Evolutionary conservation across 106 monocot genomes (phyloP), one percentile per base, ranked within the genome.

Genomic region (Dendrobium officinale): DNA sequence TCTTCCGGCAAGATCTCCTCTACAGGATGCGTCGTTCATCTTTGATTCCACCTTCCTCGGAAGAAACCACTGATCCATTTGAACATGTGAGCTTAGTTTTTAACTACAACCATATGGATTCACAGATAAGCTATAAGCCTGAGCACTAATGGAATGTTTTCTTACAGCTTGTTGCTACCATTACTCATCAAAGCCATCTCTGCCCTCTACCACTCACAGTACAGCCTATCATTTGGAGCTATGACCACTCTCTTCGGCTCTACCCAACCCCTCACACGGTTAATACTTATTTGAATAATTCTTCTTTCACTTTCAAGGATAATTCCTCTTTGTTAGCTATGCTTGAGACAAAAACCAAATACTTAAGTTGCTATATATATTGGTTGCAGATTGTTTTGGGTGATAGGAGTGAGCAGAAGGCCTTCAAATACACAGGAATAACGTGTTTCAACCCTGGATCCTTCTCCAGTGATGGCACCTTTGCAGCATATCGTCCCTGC

Each of bases 391-490:
- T 99, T 81, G 95, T 99, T 45, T 83, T 99, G 82, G 95, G 91
- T 27, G 99, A 99, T 80, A 88, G 73, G 43, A 90, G 99, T 43
- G 99, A 99, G 79, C 95, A 95, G 75, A 95, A 99, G 58, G 89
- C 91, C 11, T 99, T 93, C 88, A 93, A 95, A 48, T 95, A 95
- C 78, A 87, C 92, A 1, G 98, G 95, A 75, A 91, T 91, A 42
- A 95, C 98, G 48, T 95, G 98, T 78, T 99, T 99, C 85, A 99
- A 99, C 73, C 95, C 99, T 4, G 99, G 99, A 43, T 92, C 99
- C 20, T 99, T 99, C 82, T 91, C 99, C 7, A 87, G 58, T 19
- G 99, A 99, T 61, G 83, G 83, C 85, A 95, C 91, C 8, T 99
- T 99, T 87, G 95, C 88, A 2, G 95, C 93, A 43, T 99, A 99